phyloP scores from a whole-genome alignment of 768 basidiomycete genomes.

The Auriscalpium microsporum region DNA sequence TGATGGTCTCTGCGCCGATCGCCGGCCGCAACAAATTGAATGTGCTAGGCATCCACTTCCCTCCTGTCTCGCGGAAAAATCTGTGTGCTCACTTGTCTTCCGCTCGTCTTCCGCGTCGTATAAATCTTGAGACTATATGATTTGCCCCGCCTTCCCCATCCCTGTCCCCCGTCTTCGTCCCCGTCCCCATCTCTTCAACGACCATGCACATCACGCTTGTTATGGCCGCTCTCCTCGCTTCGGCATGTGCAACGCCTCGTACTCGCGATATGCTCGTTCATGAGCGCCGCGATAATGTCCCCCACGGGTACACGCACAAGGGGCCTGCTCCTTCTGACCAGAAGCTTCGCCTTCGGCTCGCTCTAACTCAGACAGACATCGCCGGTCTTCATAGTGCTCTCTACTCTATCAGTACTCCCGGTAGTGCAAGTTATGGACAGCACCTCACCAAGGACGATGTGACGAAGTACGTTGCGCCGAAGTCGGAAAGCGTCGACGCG shows the following conservation, averaged over 20 bases:
- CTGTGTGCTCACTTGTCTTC: too few species aligned
- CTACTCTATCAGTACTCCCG: slow-evolving; percentile 29
- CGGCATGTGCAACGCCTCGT: neutral
- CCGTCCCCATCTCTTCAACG: too few species aligned
- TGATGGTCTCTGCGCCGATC: too few species aligned
- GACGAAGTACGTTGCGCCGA: slow-evolving; percentile 14
- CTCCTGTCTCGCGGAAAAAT: too few species aligned
- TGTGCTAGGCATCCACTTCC: too few species aligned
- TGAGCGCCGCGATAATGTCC: slow-evolving; percentile 19
- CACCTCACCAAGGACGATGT: slow-evolving; percentile 29
- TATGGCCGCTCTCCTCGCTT: too few species aligned
- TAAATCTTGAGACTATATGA: too few species aligned
- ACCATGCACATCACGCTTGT: too few species aligned
- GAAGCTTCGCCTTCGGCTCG: slow-evolving; percentile 29
- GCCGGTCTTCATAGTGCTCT: slow-evolving; percentile 29
- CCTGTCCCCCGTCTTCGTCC: too few species aligned
- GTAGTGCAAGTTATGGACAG: slow-evolving; percentile 27
- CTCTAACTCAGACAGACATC: slow-evolving; percentile 27
- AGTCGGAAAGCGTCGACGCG: slow-evolving; percentile 13
- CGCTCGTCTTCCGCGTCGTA: too few species aligned
- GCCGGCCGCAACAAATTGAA: too few species aligned
- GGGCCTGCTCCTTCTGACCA: slow-evolving; percentile 25
- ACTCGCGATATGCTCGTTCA: slow-evolving; percentile 22
- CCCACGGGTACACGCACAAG: slow-evolving; percentile 21
- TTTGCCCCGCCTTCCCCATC: too few species aligned